Conservation (phyloP, 192 early-diverging fungal genomes). For the Phlyctochytrium planicorne region DNA sequence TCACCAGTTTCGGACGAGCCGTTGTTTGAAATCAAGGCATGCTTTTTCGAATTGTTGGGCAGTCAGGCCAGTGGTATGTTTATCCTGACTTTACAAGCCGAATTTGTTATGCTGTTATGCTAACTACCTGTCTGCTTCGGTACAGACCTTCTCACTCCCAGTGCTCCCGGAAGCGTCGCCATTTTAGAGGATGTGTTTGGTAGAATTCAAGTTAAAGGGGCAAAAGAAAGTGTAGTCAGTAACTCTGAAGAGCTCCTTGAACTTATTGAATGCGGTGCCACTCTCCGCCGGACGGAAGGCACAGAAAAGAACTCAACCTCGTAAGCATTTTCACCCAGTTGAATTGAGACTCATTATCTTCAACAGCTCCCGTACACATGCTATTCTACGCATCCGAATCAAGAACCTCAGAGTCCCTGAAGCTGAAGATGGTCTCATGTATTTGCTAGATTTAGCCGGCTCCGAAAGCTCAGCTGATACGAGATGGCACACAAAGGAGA, state of each 20-base stretch:
- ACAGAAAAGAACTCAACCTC: slow-evolving; percentile 43
- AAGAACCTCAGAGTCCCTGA: slow-evolving; percentile 30
- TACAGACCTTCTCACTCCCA: slow-evolving; percentile 15
- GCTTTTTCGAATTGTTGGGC: slow-evolving; percentile 50
- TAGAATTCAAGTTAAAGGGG: slow-evolving; percentile 24
- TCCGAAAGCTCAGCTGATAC: slow-evolving; percentile 41
- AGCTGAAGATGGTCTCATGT: slow-evolving; percentile 47
- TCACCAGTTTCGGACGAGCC: slow-evolving; percentile 9
- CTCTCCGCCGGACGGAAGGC: slow-evolving; percentile 29
- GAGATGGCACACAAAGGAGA: slow-evolving; percentile 44
- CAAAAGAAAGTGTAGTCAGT: slow-evolving; percentile 18
- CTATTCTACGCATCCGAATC: slow-evolving; percentile 37
- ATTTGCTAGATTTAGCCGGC: slow-evolving; percentile 55
- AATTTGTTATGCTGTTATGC: background rate
- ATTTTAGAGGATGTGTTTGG: slow-evolving; percentile 49
- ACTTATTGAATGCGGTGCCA: slow-evolving; percentile 22
- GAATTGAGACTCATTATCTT: background rate
- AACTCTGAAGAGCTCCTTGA: slow-evolving; percentile 16
- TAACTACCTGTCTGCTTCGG: background rate
- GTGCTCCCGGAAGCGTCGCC: slow-evolving; percentile 24
- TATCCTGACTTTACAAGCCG: slow-evolving; percentile 1
- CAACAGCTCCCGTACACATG: no score
- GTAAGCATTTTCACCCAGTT: background rate
- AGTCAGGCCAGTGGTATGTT: slow-evolving; percentile 25
- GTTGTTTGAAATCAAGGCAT: slow-evolving; percentile 35